phyloP scores from a whole-genome alignment of 2,329 filamentous ascomycete genomes.

The Penicillium sp. region DNA sequence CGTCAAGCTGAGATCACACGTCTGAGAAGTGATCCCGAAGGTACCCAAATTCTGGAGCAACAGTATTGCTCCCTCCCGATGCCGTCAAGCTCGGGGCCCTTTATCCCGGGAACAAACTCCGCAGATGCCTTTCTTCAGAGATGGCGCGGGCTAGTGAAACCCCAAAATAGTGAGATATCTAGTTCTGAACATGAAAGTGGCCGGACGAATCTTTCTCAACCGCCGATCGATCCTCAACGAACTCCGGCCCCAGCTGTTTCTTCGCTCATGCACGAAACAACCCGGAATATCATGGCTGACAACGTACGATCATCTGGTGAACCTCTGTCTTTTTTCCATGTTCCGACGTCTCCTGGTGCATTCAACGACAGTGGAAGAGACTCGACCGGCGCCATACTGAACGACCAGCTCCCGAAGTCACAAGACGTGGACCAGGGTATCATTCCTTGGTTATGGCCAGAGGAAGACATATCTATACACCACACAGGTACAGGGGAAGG shows the following conservation, averaged over 20 bases:
- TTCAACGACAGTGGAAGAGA: no score
- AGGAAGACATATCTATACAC: constrained; percentile 14
- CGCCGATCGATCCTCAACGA: background rate
- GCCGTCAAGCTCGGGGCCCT: constrained; percentile 32
- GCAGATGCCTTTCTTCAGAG: constrained; percentile 26
- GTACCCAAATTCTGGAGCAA: constrained; percentile 12
- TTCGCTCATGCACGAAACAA: no score
- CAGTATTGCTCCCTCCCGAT: constrained; percentile 6
- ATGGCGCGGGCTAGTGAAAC: constrained; percentile 33
- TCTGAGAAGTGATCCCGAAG: constrained; percentile 28
- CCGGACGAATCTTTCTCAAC: background rate
- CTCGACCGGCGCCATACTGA: background rate
- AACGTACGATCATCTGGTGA: no score
- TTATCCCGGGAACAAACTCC: constrained; percentile 17
- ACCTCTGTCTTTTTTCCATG: no score
- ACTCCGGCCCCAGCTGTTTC: no score
- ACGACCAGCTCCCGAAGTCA: background rate
- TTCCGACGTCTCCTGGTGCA: no score
- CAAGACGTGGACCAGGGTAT: background rate
- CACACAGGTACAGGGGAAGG: background rate
- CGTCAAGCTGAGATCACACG: constrained; percentile 34
- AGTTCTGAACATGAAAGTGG: background rate
- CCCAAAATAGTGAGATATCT: background rate
- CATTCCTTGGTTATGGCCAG: constrained; percentile 17
- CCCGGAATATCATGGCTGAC: background rate